These are phyloP conservation scores for Colletotrichum liaoningense DNA, from an alignment of 2,329 filamentous ascomycete species.

Conservation along the genomic window DNA sequence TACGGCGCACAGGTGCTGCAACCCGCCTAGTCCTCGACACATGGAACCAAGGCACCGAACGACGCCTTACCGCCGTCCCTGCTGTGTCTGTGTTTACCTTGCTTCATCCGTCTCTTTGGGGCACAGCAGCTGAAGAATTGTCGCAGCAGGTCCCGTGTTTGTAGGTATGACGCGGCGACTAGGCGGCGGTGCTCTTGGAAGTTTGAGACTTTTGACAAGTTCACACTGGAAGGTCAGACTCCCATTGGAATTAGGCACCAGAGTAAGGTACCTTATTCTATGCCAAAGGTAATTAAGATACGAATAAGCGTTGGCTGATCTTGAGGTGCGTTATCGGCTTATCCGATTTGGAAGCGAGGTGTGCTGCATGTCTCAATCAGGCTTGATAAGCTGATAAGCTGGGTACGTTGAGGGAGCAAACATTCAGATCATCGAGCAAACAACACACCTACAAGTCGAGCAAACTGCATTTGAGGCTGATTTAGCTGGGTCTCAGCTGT, in stretches of 20 bases:
- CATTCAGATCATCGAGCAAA: not conserved
- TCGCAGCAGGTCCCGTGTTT: constrained; percentile 22
- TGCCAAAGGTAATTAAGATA: too few relatives aligned
- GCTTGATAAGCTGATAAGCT: not conserved
- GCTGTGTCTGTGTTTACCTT: constrained; percentile 21
- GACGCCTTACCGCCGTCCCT: constrained; percentile 5
- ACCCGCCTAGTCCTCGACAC: not conserved
- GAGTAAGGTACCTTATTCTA: too few relatives aligned
- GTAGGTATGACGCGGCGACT: constrained; percentile 10
- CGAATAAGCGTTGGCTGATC: not conserved
- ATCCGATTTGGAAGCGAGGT: not conserved
- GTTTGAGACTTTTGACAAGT: not conserved
- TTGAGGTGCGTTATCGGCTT: not conserved
- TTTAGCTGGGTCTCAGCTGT: too few relatives aligned
- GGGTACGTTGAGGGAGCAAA: not conserved
- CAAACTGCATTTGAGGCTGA: too few relatives aligned
- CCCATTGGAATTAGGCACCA: too few relatives aligned
- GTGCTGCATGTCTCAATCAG: not conserved
- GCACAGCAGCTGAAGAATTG: constrained; percentile 6
- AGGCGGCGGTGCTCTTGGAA: constrained; percentile 13
- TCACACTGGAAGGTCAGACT: too few relatives aligned
- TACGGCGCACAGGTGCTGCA: not conserved
- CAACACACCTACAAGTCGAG: too few relatives aligned
- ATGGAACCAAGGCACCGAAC: not conserved
- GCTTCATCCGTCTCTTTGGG: not conserved